Percentiles rank a stretch among this genome's conserved stretches.
Evolutionary conservation across 2,329 filamentous ascomycete species (phyloP).

Genomic region (Ceratocystiopsis sp.): DNA sequence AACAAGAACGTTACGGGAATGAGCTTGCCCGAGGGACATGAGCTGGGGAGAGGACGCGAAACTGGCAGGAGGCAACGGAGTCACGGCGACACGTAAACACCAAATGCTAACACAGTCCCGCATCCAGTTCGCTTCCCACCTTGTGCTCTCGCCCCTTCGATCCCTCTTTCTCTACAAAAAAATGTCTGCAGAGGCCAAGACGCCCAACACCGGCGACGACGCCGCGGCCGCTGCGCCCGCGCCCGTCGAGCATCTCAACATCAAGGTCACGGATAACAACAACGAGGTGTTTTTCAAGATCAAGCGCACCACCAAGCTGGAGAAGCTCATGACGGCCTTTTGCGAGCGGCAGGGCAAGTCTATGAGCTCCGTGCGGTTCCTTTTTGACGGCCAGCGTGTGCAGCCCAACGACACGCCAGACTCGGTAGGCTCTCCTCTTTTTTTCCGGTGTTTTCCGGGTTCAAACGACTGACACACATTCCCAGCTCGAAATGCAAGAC

Average conservation of each 20-base stretch:
- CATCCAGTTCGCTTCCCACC: too few relatives aligned
- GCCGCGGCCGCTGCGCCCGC: constrained; percentile 19
- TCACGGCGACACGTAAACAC: too few relatives aligned
- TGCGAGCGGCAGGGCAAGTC: constrained; percentile 92
- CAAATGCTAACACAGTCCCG: too few relatives aligned
- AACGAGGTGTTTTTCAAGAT: constrained; percentile 99
- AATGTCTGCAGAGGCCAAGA: not conserved
- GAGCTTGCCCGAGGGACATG: too few relatives aligned
- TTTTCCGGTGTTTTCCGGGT: too few relatives aligned
- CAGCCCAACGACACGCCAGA: constrained; percentile 82
- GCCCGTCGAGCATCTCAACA: constrained; percentile 70
- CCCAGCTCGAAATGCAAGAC: constrained; percentile 86
- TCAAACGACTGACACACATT: not conserved
- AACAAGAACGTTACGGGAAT: too few relatives aligned
- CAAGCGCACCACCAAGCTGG: constrained; percentile 86
- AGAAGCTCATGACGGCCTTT: constrained; percentile 97
- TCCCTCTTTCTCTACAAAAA: not conserved
- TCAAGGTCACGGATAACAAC: constrained; percentile 98
- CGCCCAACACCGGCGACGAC: constrained; percentile 15
- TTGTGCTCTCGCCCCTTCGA: not conserved
- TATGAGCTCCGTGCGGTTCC: constrained; percentile 67
- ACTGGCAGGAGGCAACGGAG: too few relatives aligned
- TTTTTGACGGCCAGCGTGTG: constrained; percentile 91
- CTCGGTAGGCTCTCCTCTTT: constrained; percentile 41
- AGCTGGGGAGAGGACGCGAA: too few relatives aligned